Evolutionary conservation across 768 basidiomycete species (phyloP), one percentile per base, ranked within the genome.

Genomic region (Mycena sanguinolenta): DNA sequence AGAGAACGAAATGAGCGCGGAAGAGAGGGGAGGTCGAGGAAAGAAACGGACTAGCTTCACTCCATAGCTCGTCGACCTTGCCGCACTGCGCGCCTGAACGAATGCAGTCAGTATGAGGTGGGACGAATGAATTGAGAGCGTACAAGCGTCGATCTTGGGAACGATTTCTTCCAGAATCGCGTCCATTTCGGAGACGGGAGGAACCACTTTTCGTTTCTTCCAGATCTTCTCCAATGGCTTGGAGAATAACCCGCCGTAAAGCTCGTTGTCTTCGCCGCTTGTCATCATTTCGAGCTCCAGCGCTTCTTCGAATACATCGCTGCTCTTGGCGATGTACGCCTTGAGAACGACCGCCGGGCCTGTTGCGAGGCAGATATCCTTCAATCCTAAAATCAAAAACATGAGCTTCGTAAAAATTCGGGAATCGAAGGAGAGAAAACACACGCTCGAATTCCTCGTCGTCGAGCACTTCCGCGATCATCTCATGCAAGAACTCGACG

Each of bases 281-380:
- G 32, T 57, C 63, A 69, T 36, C 9, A 73, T 63, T 28, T 73
- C 67, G 1, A n/a, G 25, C 54, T 69, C 67, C 17, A 69, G 50
- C 34, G 63, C 71, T 8, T 73, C 71, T n/a, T 73, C 71, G n/a
- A 69, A 73, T 4, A 27, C 16, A 4, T 65, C 38, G 10, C 3
- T 25, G 44, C 25, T n/a, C 39, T 53, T 60, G 21, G 16, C 19
- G 13, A 13, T 4, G 53, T 69, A 32, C n/a, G 71, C 71, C 4
- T 49, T 7, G 30, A 73, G 62, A 28, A 73, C 57, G 1, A 69
- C 67, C 28, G 63, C 58, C 0, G 71, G 71, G 7, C 71, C 71
- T 16, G 71, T 73, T 2, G 71, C 52, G 17, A 73, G 30, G 52
- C 71, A 73, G 12, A 69, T 69, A 30, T 73, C 71, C 27, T 65